Percentiles rank a stretch among this genome's conserved stretches.
These are phyloP conservation scores for Tephrocybe sp. DNA, from an alignment of 768 basidiomycete species.

Conservation along the genomic window DNA sequence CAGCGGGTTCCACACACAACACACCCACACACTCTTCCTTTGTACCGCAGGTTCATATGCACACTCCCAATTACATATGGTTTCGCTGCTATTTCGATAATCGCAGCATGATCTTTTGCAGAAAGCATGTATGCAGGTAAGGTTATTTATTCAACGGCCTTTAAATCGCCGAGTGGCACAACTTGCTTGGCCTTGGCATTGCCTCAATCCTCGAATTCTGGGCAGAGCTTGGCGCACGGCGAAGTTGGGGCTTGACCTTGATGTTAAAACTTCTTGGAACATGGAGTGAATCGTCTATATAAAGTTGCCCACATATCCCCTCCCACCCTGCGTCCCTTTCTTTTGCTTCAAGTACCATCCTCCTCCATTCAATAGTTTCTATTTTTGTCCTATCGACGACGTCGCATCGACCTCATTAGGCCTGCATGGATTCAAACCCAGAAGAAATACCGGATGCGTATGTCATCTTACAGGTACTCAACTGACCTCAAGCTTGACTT, in stretches of 20 bases:
- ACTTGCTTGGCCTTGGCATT: slow-evolving; percentile 19
- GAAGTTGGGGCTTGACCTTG: slow-evolving; percentile 9
- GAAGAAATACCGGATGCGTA: neutral
- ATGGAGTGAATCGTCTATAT: slow-evolving; percentile 13
- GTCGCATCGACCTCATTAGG: neutral
- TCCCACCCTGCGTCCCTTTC: neutral
- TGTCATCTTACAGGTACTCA: neutral
- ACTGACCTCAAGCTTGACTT: neutral
- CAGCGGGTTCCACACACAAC: neutral
- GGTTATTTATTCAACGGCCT: neutral
- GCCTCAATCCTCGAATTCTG: slow-evolving; percentile 5
- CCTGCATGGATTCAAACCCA: neutral
- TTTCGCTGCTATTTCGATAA: no score
- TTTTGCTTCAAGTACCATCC: neutral
- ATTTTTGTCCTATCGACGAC: neutral
- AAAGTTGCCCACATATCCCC: neutral
- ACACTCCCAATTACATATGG: no score
- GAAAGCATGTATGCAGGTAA: neutral
- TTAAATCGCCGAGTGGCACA: neutral
- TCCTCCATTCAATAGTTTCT: neutral
- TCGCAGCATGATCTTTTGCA: no score
- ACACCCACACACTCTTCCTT: no score
- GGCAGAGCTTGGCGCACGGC: slow-evolving; percentile 12
- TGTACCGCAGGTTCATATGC: no score
- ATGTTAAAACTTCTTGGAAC: slow-evolving; percentile 20